Conservation (phyloP, 768 basidiomycete species). For the Pholiota microspora region DNA sequence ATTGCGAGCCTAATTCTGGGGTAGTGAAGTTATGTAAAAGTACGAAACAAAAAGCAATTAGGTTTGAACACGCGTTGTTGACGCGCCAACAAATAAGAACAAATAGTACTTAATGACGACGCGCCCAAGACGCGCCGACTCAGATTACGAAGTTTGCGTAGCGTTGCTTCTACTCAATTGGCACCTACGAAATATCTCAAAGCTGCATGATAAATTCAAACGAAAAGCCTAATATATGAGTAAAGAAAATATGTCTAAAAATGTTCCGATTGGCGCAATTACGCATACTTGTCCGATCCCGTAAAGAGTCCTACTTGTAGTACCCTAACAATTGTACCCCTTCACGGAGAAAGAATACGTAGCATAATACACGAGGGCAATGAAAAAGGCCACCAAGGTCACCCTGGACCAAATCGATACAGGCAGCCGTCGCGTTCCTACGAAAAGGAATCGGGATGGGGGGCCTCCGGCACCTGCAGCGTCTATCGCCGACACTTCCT, state of each 20-base stretch:
- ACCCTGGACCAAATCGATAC: background rate
- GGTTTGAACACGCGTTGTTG: slow-evolving; percentile 4
- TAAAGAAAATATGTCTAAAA: no score
- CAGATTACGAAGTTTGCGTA: no score
- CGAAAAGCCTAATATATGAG: no score
- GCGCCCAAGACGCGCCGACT: background rate
- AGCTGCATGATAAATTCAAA: no score
- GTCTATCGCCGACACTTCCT: slow-evolving; percentile 65
- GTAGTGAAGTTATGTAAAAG: background rate
- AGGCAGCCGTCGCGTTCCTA: background rate
- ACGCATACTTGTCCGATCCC: no score
- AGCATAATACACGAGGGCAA: background rate
- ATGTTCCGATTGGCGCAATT: no score
- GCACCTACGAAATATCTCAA: no score
- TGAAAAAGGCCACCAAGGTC: background rate
- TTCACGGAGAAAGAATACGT: background rate
- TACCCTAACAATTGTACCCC: background rate
- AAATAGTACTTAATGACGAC: background rate
- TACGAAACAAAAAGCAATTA: background rate
- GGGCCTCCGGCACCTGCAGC: slow-evolving; percentile 55
- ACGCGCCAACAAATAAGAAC: slow-evolving; percentile 1
- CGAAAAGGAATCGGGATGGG: slow-evolving; percentile 19
- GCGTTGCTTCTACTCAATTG: no score
- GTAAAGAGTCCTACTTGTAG: no score
- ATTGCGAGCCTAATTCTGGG: slow-evolving; percentile 32